These are phyloP conservation scores for Kwoniella mangroviensis DNA, from an alignment of 768 basidiomycete genomes.

Conservation along the genomic window DNA sequence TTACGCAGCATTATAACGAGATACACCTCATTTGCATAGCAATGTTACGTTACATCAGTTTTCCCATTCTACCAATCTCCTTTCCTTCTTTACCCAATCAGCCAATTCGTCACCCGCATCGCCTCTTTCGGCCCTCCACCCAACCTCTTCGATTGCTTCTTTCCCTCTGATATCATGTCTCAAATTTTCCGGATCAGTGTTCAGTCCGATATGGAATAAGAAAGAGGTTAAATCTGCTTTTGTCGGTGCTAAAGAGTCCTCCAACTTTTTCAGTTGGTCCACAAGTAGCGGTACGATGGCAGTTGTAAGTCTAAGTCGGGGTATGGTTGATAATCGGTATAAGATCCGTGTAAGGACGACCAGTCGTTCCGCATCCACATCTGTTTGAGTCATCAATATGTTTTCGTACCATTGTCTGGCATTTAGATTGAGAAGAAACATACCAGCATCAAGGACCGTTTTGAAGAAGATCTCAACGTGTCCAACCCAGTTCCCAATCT, in stretches of 20 bases:
- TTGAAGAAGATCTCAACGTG: constrained; percentile 21
- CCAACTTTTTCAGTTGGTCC: constrained; percentile 5
- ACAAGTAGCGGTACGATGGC: constrained; percentile 1
- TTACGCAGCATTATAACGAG: no score
- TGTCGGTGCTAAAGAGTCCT: not conserved
- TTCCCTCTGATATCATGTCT: not conserved
- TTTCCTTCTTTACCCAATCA: constrained; percentile 36
- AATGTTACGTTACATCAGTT: not conserved
- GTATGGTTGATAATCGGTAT: constrained; percentile 15
- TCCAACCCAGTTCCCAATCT: constrained; percentile 17
- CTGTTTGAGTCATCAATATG: not conserved
- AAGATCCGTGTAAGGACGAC: constrained; percentile 20
- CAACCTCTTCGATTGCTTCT: constrained; percentile 30
- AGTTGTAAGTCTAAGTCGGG: not conserved
- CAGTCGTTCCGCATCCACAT: constrained; percentile 15
- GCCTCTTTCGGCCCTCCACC: constrained; percentile 23
- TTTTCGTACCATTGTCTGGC: not conserved
- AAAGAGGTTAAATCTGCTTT: not conserved
- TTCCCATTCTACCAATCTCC: constrained; percentile 25
- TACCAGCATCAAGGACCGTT: constrained; percentile 16
- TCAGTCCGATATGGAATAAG: constrained; percentile 35
- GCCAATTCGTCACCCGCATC: constrained; percentile 22
- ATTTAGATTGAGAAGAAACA: not conserved
- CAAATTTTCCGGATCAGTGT: not conserved
- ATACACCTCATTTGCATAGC: no score